Evolutionary conservation across 805 yeast genomes (phyloP).

Genomic region (Nakazawaea wyomingensis): DNA sequence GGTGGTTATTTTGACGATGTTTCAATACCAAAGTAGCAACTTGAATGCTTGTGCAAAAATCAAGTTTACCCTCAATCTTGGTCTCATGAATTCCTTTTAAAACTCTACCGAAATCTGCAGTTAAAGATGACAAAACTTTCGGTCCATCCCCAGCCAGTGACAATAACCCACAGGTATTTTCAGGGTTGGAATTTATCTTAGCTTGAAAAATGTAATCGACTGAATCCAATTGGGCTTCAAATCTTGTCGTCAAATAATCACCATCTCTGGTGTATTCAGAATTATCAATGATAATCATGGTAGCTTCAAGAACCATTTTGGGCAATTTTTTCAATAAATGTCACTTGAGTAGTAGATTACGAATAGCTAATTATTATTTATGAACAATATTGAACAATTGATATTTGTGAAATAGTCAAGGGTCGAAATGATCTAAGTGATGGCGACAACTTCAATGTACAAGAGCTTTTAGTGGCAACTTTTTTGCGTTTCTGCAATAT

Average conservation of each 20-base stretch:
- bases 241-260: conserved; percentile 82
- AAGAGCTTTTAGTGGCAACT: conserved; percentile 1
- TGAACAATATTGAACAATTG: no score
- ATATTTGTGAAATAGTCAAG: no score
- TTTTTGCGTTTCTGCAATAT: background rate
- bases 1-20: conserved; percentile 92
- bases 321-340: no score
- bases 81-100: conserved; percentile 80
- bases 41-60: conserved; percentile 80
- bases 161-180: conserved; percentile 86
- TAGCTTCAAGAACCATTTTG: conserved; percentile 90
- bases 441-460: background rate
- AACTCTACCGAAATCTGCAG: conserved; percentile 81
- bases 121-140: conserved; percentile 81
- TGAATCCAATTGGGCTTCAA: conserved; percentile 88
- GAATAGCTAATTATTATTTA: no score
- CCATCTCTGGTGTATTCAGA: conserved; percentile 96
- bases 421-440: no score
- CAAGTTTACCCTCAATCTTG: conserved; percentile 60
- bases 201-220: conserved; percentile 82
- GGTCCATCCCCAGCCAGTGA: conserved; percentile 86
- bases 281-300: conserved; percentile 92
- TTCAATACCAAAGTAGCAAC: conserved; percentile 92
- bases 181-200: conserved; percentile 87
- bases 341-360: background rate